Percentiles rank a stretch among this genome's conserved stretches.
phyloP scores from a whole-genome alignment of 495 filamentous ascomycete species.

The Podospora anserina region DNA sequence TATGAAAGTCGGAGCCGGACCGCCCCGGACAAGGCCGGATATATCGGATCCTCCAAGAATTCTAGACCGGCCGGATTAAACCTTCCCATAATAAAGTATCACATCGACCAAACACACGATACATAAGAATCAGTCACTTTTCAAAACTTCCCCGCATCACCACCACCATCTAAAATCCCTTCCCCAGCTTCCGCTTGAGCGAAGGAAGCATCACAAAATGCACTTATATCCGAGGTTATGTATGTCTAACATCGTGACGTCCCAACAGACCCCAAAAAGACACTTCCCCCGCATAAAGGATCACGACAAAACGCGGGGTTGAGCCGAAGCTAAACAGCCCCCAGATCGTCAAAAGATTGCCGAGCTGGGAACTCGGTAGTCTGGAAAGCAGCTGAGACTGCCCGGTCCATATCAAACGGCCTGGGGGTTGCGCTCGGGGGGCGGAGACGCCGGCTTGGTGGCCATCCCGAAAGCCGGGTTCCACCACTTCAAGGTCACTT shows the following conservation, averaged over 20 bases:
- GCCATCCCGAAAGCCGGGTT: not conserved
- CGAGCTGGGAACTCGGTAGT: not conserved
- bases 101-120: not conserved
- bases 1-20: not conserved
- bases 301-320: not conserved
- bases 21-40: not conserved
- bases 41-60: not conserved
- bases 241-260: not conserved
- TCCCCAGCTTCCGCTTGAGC: slow-evolving; percentile 18
- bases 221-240: slow-evolving; percentile 12
- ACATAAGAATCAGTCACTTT: not conserved
- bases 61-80: not conserved
- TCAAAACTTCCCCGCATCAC: slow-evolving; percentile 5
- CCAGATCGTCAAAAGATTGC: not conserved
- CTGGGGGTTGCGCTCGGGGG: not conserved
- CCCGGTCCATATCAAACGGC: not conserved
- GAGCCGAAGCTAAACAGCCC: not conserved
- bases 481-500: not conserved
- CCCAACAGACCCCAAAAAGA: not conserved
- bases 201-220: slow-evolving; percentile 9
- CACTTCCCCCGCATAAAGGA: not conserved
- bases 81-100: not conserved
- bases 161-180: not conserved
- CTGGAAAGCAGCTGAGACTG: not conserved
- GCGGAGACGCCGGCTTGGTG: not conserved